Evolutionary conservation across 75 land plant genomes (phyloP).

Genomic region (Pinus taeda): DNA sequence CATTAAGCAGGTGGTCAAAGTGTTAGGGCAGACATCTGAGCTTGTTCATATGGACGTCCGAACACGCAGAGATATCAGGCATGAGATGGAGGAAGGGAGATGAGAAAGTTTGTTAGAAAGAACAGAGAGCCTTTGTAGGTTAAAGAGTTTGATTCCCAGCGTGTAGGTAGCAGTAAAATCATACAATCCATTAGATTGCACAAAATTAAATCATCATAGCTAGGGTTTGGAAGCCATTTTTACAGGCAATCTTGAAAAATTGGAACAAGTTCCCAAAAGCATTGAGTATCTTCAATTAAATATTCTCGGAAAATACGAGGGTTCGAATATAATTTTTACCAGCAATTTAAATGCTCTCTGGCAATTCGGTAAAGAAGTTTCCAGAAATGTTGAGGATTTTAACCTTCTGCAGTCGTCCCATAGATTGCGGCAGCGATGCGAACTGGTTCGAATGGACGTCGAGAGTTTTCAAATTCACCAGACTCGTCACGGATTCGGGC

Average conservation of each 20-base stretch:
- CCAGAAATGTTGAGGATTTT: conserved; percentile 59
- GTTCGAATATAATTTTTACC: conserved; percentile 31
- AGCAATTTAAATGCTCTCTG: conserved; percentile 75
- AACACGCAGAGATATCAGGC: conserved; percentile 49
- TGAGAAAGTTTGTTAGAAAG: conserved; percentile 11
- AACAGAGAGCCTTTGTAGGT: too few relatives aligned
- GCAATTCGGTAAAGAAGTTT: conserved; percentile 58
- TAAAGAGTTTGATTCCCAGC: too few relatives aligned
- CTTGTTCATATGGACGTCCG: conserved; percentile 73
- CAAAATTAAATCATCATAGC: too few relatives aligned
- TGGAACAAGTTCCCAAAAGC: too few relatives aligned
- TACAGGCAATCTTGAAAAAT: too few relatives aligned
- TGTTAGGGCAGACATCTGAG: conserved; percentile 58
- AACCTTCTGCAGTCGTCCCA: conserved; percentile 59
- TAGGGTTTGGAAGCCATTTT: too few relatives aligned
- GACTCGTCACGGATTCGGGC: conserved; percentile 48
- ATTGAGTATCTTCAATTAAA: too few relatives aligned
- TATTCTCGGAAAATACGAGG: conserved; percentile 69
- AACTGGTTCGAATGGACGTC: conserved; percentile 70
- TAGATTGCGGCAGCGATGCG: conserved; percentile 50
- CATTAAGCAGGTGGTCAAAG: conserved; percentile 73
- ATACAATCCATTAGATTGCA: too few relatives aligned
- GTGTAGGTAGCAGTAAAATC: too few relatives aligned
- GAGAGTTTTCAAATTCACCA: conserved; percentile 51
- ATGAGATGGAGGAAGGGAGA: conserved; percentile 67